These are phyloP conservation scores for Aspergillus brasiliensis DNA, from an alignment of 2,329 filamentous ascomycete genomes.

Conservation along the genomic window DNA sequence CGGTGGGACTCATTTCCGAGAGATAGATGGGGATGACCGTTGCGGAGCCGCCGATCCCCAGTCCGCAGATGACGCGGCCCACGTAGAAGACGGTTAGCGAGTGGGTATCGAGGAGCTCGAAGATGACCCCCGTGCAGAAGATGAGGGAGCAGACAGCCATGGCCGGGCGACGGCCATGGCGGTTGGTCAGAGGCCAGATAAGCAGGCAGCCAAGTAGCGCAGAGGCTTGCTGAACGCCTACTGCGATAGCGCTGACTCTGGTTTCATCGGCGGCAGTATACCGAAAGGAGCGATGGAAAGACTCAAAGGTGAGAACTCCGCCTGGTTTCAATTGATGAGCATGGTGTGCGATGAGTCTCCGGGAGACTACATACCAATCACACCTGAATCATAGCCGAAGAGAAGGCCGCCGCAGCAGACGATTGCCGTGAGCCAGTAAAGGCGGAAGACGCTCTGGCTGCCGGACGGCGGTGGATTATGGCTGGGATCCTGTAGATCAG, in stretches of 20 bases:
- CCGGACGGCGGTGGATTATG: slow-evolving; percentile 13
- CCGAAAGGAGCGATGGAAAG: slow-evolving; percentile 48
- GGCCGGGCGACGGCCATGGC: slow-evolving; percentile 48
- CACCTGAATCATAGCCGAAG: slow-evolving; percentile 47
- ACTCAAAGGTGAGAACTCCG: slow-evolving; percentile 51
- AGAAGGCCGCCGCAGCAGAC: slow-evolving; percentile 55
- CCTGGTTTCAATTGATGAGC: slow-evolving; percentile 28
- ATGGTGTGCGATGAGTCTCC: not conserved
- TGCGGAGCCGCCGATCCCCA: slow-evolving; percentile 53
- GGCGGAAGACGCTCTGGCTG: slow-evolving; percentile 46
- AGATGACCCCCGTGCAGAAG: slow-evolving; percentile 49
- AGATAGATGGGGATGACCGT: slow-evolving; percentile 49
- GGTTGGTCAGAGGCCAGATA: slow-evolving; percentile 53
- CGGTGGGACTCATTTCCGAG: slow-evolving; percentile 49
- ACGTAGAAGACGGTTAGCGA: slow-evolving; percentile 49
- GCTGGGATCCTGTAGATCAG: slow-evolving; percentile 13
- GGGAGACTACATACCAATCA: slow-evolving; percentile 39
- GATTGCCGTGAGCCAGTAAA: slow-evolving; percentile 55
- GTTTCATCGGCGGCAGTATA: slow-evolving; percentile 46
- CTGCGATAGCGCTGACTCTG: slow-evolving; percentile 50
- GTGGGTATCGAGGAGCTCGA: slow-evolving; percentile 53
- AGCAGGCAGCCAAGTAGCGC: slow-evolving; percentile 56
- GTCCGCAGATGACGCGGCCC: slow-evolving; percentile 51
- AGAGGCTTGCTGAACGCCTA: slow-evolving; percentile 56
- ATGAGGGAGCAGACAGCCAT: slow-evolving; percentile 50